These are phyloP conservation scores for Sarocladium oryzae DNA, from an alignment of 2,329 filamentous ascomycete species.

Conservation along the genomic window DNA sequence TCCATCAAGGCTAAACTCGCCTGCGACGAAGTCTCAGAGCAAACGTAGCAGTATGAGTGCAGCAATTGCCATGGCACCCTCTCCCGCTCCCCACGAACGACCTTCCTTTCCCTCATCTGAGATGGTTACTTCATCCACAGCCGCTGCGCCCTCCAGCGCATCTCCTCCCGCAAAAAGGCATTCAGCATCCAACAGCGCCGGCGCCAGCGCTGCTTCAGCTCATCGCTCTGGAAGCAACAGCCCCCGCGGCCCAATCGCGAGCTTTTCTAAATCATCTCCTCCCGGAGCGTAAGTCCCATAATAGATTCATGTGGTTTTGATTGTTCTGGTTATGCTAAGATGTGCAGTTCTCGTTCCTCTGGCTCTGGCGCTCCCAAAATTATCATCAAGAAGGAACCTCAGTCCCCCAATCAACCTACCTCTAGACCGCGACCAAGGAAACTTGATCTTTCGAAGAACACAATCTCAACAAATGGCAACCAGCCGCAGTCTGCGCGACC, in stretches of 20 bases:
- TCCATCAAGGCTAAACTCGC: conserved; percentile 8
- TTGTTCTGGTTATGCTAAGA: neutral
- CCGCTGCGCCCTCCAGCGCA: conserved; percentile 22
- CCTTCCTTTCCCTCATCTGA: conserved; percentile 46
- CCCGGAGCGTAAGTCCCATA: conserved; percentile 48
- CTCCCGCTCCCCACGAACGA: conserved; percentile 60
- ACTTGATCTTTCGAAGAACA: conserved; percentile 68
- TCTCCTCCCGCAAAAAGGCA: conserved; percentile 42
- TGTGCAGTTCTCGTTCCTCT: neutral
- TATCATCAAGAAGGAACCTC: conserved; percentile 92
- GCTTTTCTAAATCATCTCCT: conserved; percentile 48
- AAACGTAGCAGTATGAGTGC: conserved; percentile 50
- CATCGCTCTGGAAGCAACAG: conserved; percentile 49
- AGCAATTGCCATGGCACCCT: conserved; percentile 62
- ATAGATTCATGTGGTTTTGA: neutral
- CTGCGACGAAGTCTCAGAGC: neutral
- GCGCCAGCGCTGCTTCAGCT: conserved; percentile 31
- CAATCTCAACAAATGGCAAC: conserved; percentile 38
- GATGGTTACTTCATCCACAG: conserved; percentile 32
- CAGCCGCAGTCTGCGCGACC: conserved; percentile 60
- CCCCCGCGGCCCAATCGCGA: conserved; percentile 33
- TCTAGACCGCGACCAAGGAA: conserved; percentile 70
- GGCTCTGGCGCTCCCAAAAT: conserved; percentile 64
- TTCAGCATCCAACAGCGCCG: conserved; percentile 19
- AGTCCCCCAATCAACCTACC: conserved; percentile 66